Base-by-base conservation (phyloP, 148 eudicot genomes). In the Euryodendron excelsum region DNA sequence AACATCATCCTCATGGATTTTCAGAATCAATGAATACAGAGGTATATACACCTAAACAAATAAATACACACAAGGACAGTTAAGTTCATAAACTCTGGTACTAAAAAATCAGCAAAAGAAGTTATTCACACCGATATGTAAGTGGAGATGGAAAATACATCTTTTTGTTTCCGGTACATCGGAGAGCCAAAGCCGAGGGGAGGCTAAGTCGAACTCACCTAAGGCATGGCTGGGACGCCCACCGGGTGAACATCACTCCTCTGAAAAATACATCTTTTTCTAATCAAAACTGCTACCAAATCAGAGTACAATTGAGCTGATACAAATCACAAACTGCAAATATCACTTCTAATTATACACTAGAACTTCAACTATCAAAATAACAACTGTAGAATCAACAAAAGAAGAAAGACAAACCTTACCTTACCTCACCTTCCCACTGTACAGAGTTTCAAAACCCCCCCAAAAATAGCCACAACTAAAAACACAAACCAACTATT, bases 401-500 rank as follows among this genome's bases (percentile, higher is more conserved):
- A 76, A 65, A 82, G 21, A 41, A 41, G 14, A 66, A 55, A 67
- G 67, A 44, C 39, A 39, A 61, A 74, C 64, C 59, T 76, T 77
- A 81, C 82, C 89, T 86, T n/a, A n/a, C n/a, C n/a, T 9, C 45
- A 4, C 45, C 45, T 41, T 84, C 79, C 68, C 80, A 74, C 83
- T 85, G 80, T 88, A 85, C 85, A 85, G 72, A 72, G 44, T 79
- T 45, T 74, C 52, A 52, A 60, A 59, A 70, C 13, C 47, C 85
- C 44, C 82, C 67, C 67, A 64, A 73, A 79, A 63, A 27, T 66
- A 27, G 45, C 31, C 20, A 34, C 12, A 50, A 66, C 44, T 37
- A 56, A 13, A 41, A 15, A 64, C 71, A 65, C 11, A 66, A 66
- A 21, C 28, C 69, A 61, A 75, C 8, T 33, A 75, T 23, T 33